Conservation (phyloP, 2,329 filamentous ascomycete genomes). For the Paecilomyces variotii region DNA sequence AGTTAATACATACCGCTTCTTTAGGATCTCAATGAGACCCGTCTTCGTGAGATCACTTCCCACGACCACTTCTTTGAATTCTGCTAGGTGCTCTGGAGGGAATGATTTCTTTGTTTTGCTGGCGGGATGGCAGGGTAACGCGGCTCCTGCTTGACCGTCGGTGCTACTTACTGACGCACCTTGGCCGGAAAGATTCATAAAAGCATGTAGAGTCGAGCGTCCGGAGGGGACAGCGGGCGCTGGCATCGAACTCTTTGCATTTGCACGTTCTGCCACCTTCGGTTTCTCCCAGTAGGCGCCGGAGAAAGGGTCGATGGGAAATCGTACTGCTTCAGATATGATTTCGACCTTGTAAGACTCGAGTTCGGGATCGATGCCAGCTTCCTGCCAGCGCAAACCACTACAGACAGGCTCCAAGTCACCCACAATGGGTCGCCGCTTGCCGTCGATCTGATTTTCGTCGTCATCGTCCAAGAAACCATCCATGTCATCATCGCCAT, state of each 20-base stretch:
- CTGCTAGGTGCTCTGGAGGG: conserved; percentile 51
- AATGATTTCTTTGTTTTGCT: conserved; percentile 39
- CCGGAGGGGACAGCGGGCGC: not conserved
- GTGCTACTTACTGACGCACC: conserved; percentile 2
- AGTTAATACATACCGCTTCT: conserved; percentile 49
- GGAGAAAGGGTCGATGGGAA: conserved; percentile 78
- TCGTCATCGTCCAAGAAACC: conserved; percentile 86
- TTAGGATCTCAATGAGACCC: conserved; percentile 66
- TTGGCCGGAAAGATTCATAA: conserved; percentile 14
- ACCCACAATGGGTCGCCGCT: conserved; percentile 52
- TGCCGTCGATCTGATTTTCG: conserved; percentile 49
- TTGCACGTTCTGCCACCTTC: conserved; percentile 15
- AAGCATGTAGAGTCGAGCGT: conserved; percentile 13
- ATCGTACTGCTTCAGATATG: conserved; percentile 47
- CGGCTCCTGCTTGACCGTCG: conserved; percentile 7
- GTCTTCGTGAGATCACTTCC: conserved; percentile 66
- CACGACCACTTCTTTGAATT: conserved; percentile 63
- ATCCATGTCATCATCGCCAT: conserved; percentile 77
- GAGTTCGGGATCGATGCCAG: conserved; percentile 41
- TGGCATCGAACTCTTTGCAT: conserved; percentile 6
- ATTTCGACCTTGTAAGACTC: conserved; percentile 65
- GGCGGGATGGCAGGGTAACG: not conserved
- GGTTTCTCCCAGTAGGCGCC: conserved; percentile 63
- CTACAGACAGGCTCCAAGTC: conserved; percentile 69
- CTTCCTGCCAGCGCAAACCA: conserved; percentile 73